phyloP scores from a whole-genome alignment of 1,284 basidiomycete species.

The Microbotryum scabiosae region DNA sequence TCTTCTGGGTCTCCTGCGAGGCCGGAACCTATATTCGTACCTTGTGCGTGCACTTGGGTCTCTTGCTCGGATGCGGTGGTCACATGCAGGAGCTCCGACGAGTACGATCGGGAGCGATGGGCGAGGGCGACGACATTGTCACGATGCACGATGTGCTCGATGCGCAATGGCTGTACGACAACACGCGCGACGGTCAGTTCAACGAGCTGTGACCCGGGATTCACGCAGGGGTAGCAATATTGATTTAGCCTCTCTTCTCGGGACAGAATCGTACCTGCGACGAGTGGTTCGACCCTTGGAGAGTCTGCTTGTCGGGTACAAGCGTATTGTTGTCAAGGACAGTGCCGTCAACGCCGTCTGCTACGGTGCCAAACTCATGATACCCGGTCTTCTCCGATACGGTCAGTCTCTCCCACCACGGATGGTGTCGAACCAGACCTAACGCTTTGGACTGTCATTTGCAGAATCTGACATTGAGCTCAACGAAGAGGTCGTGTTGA shows the following conservation, averaged over 20 bases:
- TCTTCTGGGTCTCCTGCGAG: slow-evolving; percentile 98
- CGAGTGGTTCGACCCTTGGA: slow-evolving; percentile 92
- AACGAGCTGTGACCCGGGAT: not conserved
- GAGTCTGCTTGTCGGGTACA: slow-evolving; percentile 88
- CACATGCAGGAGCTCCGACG: slow-evolving; percentile 99
- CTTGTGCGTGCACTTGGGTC: slow-evolving; percentile 91
- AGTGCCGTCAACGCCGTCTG: slow-evolving; percentile 98
- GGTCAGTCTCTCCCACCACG: slow-evolving; percentile 19
- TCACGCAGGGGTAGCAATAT: not conserved
- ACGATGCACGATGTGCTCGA: slow-evolving; percentile 99
- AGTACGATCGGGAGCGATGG: slow-evolving; percentile 90
- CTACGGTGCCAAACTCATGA: slow-evolving; percentile 99
- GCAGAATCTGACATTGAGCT: slow-evolving; percentile 83
- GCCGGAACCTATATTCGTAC: slow-evolving; percentile 99
- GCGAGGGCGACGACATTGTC: slow-evolving; percentile 96
- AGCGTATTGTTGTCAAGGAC: slow-evolving; percentile 98
- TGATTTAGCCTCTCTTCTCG: not conserved
- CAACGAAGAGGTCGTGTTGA: slow-evolving; percentile 95
- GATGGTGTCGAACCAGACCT: not conserved
- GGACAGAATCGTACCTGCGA: slow-evolving; percentile 84
- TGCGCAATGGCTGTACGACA: slow-evolving; percentile 98
- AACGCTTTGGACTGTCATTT: not conserved
- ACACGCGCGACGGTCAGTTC: slow-evolving; percentile 82
- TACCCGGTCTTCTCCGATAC: slow-evolving; percentile 94
- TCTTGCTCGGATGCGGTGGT: slow-evolving; percentile 90